These are phyloP conservation scores for Mortierella sp. DNA, from an alignment of 371 early-diverging fungal species.

Conservation along the genomic window DNA sequence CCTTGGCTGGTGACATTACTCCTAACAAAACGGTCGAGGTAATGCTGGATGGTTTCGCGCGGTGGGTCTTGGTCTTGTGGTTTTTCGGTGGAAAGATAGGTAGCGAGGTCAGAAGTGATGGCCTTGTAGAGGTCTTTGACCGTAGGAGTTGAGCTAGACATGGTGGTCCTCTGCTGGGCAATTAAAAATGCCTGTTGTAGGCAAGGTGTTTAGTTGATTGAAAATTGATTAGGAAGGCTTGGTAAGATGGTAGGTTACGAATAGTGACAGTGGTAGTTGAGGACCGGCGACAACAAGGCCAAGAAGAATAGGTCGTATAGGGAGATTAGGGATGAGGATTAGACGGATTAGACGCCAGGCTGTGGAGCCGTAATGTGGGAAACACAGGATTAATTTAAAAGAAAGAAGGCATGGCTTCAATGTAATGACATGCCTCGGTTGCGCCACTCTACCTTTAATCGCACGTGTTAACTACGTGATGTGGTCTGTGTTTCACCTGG, in stretches of 20 bases:
- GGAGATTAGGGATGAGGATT: neutral
- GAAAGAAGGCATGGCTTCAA: neutral
- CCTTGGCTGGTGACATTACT: constrained; percentile 11
- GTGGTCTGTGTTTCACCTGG: neutral
- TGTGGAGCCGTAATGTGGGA: no score
- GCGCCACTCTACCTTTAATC: constrained; percentile 5
- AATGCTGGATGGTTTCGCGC: constrained; percentile 37
- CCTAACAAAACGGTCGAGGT: constrained; percentile 48
- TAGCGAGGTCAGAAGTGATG: constrained; percentile 36
- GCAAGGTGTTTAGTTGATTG: neutral
- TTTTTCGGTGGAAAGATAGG: constrained; percentile 20
- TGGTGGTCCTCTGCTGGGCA: neutral
- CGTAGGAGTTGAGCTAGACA: constrained; percentile 45
- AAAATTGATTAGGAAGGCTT: neutral
- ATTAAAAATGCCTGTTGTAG: neutral
- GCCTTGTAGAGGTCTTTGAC: constrained; percentile 54
- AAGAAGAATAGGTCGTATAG: neutral
- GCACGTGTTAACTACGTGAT: constrained; percentile 1
- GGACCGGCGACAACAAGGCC: no score
- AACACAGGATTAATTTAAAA: neutral
- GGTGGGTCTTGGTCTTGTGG: constrained; percentile 20
- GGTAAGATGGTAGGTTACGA: neutral
- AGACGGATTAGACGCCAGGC: neutral
- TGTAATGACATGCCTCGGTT: constrained; percentile 1
- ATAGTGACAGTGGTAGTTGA: neutral